A percentile compares a stretch with the other conserved stretches of the same genome.
phyloP scores from a whole-genome alignment of 768 basidiomycete genomes.

The Mycena alexandri region DNA sequence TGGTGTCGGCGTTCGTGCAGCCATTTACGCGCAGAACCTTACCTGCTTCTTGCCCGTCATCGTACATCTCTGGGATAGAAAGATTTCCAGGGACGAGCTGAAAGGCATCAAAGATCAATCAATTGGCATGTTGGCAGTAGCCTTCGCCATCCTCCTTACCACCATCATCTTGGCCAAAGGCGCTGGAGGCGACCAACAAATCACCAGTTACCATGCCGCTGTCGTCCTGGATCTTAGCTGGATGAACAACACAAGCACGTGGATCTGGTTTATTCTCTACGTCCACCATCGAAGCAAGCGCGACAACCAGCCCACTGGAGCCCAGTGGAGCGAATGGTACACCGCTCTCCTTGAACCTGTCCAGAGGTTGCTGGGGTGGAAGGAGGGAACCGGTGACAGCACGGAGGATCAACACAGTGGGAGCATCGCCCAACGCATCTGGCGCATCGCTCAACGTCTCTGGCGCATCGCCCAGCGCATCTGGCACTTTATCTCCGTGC shows the following conservation, averaged over 20 bases:
- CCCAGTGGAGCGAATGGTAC: too few relatives aligned
- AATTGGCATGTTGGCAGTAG: not conserved
- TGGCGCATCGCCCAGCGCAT: not conserved
- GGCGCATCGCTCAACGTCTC: not conserved
- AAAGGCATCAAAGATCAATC: constrained; percentile 1
- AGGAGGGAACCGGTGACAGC: too few relatives aligned
- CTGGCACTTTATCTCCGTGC: not conserved
- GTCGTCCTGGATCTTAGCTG: not conserved
- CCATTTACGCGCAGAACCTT: too few relatives aligned
- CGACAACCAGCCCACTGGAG: too few relatives aligned
- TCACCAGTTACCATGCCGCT: not conserved
- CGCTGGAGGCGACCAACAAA: not conserved
- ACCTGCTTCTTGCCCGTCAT: not conserved
- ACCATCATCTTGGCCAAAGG: not conserved
- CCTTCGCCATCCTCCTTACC: not conserved
- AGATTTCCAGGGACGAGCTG: not conserved
- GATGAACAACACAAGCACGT: too few relatives aligned
- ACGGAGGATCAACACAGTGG: too few relatives aligned
- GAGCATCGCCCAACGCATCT: too few relatives aligned
- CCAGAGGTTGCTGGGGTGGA: not conserved
- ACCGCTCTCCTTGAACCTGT: not conserved
- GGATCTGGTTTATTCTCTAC: not conserved
- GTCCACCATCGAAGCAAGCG: not conserved
- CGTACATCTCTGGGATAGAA: not conserved
- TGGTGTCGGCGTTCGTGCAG: too few relatives aligned